Evolutionary conservation across 2,329 filamentous ascomycete genomes (phyloP), one percentile per base, ranked within the genome.

Genomic region (Emmonsiellopsis sp.): DNA sequence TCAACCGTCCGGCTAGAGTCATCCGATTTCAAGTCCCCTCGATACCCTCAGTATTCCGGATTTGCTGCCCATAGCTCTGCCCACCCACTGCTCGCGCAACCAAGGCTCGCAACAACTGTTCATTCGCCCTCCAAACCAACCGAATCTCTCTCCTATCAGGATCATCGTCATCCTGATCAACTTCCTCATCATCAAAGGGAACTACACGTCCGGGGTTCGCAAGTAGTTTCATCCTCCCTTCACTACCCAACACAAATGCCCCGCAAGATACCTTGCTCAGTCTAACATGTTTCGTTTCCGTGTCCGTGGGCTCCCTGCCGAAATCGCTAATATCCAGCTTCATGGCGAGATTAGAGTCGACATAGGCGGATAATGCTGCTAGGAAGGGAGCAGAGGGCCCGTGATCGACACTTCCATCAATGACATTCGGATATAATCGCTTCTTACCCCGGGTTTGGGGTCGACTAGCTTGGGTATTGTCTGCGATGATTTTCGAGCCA

Each of bases 301-400:
- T 33, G 21, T 27, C 52, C 60, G 49, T 60, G 58, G 36, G 21
- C 6, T 39, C 45, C 3, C 50, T 36, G 9, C 27, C 42, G 40
- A 50, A 45, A 6, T 39, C 27, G 10, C 13, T 42, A 21, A 72
- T 49, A 52, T 71, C 63, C 31, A 72, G 52, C 27, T 67, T 63
- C 68, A 73, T 69, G 4, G 70, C 70, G 42, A 73, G 61, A 59
- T 73, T 67, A 5, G 59, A 62, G 32, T 67, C 61, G 31, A 73
- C 53, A 50, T 72, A 73, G 2, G 60, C 51, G n/a, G 62, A 64
- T 7, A 73, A 57, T 36, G 63, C 65, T 9, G 53, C 53, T 14
- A 67, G 45, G 14, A 68, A 62, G 10, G 59, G 54, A 1, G 57
- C 51, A 2, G 55, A 56, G 44, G 55, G 49, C 13, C 27, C 21